Evolutionary conservation across 1,284 basidiomycete species (phyloP).

Genomic region (Leccinum brunneo-olivaceum): DNA sequence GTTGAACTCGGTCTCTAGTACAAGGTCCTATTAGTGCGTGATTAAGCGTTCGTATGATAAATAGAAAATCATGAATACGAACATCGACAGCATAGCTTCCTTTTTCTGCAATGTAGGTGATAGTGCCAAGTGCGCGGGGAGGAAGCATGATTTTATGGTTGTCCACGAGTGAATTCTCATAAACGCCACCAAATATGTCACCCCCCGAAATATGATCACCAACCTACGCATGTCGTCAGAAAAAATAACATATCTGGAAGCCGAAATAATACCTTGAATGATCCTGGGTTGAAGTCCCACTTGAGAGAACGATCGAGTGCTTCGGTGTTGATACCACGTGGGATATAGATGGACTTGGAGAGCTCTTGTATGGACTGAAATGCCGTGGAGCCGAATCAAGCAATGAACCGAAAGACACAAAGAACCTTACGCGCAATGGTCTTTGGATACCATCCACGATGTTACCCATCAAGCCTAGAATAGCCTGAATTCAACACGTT

Average conservation of each 20-base stretch:
- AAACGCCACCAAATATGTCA: conserved; percentile 93
- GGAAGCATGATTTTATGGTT: conserved; percentile 97
- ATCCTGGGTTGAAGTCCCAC: conserved; percentile 94
- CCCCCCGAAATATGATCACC: conserved; percentile 97
- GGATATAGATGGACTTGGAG: conserved; percentile 98
- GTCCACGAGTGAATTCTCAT: conserved; percentile 94
- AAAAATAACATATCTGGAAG: neutral
- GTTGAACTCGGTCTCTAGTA: conserved; percentile 96
- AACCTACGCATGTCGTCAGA: conserved; percentile 43
- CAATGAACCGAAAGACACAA: conserved; percentile 7
- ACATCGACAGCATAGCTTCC: conserved; percentile 91
- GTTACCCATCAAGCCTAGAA: conserved; percentile 88
- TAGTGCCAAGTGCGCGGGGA: conserved; percentile 90
- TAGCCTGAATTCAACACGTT: conserved; percentile 6
- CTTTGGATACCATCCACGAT: conserved; percentile 98
- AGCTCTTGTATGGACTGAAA: conserved; percentile 87
- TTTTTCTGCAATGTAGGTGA: conserved; percentile 91
- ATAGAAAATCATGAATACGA: conserved; percentile 27
- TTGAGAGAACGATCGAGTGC: conserved; percentile 83
- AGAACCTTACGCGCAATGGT: conserved; percentile 64
- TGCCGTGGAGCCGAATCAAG: conserved; percentile 15
- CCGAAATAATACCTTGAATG: conserved; percentile 55
- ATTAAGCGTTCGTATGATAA: conserved; percentile 3
- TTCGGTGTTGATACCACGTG: conserved; percentile 95
- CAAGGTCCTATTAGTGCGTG: conserved; percentile 63